Evolutionary conservation across 805 yeast species (phyloP), one percentile per base, ranked within the genome.

Genomic region (Metahyphopichia silvanorum): DNA sequence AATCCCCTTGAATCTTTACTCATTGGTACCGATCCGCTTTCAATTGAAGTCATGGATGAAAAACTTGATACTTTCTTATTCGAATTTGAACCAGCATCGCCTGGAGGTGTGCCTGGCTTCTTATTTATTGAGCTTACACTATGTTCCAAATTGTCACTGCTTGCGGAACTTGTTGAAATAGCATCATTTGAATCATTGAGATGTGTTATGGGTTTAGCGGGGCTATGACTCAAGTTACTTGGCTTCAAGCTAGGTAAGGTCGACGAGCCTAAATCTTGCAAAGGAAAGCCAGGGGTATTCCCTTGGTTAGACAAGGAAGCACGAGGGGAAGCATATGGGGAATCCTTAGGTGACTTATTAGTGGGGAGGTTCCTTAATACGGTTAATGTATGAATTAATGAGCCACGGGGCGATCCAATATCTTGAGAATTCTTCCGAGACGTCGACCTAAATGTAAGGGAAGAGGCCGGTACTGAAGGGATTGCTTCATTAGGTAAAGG

Each of bases 401-500:
- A 66, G 1, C 66, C 63, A 21, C 71, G 42, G 1, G 71, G 70
- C 1, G 71, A 65, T 5, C 53, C 44, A 6, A 53, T 38, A 32
- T 66, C 71, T 11, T 53, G 49, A 1, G 71, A 65, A 29, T 51
- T 55, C 38, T 50, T 63, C 21, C 71, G 38, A 5, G 70, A 63
- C 16, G 57, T 41, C 3, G 60, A 48, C 29, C 60, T 56, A 38
- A 57, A 64, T 2, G 66, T 57, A 0, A 43, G 18, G 1, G 65
- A 61, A 3, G 63, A 51, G 0, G 60, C 49, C 2, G 71, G 71
- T 4, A 63, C 62, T 10, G 64, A 55, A 0, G 73, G 73, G 16
- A 74, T 52, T 12, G 77, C 73, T 26, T 72, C 81, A 10, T 46
- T 53, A 3, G 89, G 89, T 37, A 75, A 58, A 1, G 82, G 77